Evolutionary conservation across 2,329 filamentous ascomycete species (phyloP).

Genomic region (Volutella citrinella): DNA sequence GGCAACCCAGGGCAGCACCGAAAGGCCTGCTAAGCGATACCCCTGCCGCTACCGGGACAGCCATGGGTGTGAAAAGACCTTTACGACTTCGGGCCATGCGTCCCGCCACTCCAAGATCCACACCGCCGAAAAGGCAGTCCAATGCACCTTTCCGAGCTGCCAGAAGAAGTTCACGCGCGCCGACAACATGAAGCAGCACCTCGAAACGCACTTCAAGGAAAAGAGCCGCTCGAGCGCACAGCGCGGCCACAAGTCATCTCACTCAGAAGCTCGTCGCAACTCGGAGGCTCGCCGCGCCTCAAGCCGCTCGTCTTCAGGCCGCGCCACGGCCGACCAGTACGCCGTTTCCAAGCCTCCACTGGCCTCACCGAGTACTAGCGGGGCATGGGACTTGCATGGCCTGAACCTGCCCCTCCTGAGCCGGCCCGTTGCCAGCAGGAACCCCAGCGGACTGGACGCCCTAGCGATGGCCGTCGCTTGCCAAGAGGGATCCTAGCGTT

Average conservation of each 20-base stretch:
- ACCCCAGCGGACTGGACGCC: slow-evolving; percentile 52
- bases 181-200: slow-evolving; percentile 86
- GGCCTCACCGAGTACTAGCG: slow-evolving; percentile 33
- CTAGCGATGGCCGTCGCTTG: slow-evolving; percentile 54
- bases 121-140: slow-evolving; percentile 74
- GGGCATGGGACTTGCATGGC: slow-evolving; percentile 46
- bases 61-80: slow-evolving; percentile 72
- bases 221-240: slow-evolving; percentile 44
- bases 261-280: slow-evolving; percentile 32
- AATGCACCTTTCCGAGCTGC: slow-evolving; percentile 65
- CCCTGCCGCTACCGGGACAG: slow-evolving; percentile 71
- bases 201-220: slow-evolving; percentile 71
- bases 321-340: slow-evolving; percentile 34
- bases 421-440: slow-evolving; percentile 40
- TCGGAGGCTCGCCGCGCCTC: slow-evolving; percentile 28
- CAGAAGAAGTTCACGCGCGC: slow-evolving; percentile 77
- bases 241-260: slow-evolving; percentile 30
- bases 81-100: slow-evolving; percentile 83
- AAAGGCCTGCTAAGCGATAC: slow-evolving; percentile 62
- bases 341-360: slow-evolving; percentile 33
- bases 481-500: slow-evolving; percentile 39
- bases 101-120: slow-evolving; percentile 83
- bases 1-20: slow-evolving; percentile 35
- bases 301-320: slow-evolving; percentile 27
- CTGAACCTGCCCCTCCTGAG: slow-evolving; percentile 43